Conservation (phyloP, 2,329 filamentous ascomycete genomes). For the Fusarium dimerum region DNA sequence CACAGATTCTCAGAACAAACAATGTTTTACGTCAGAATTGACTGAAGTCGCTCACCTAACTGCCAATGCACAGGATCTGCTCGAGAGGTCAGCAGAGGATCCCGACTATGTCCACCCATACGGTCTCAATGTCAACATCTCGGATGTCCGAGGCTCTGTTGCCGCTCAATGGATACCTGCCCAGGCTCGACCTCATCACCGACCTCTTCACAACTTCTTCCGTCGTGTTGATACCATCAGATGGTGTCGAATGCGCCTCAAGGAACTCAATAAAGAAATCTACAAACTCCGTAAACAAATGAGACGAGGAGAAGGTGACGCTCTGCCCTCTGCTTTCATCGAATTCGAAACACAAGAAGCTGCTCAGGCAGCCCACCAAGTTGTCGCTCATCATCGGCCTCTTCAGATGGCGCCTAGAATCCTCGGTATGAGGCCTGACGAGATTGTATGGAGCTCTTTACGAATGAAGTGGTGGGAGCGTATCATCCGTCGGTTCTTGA, state of each 20-base stretch:
- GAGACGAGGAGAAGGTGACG: conserved; percentile 67
- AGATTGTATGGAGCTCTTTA: conserved; percentile 87
- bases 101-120: conserved; percentile 40
- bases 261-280: conserved; percentile 42
- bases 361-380: conserved; percentile 85
- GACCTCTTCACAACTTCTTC: conserved; percentile 67
- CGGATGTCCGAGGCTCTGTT: conserved; percentile 50
- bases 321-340: conserved; percentile 80
- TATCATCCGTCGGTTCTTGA: conserved; percentile 69
- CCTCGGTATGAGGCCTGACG: conserved; percentile 77
- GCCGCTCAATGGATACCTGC: conserved; percentile 73
- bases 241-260: conserved; percentile 67
- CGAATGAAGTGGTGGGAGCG: conserved; percentile 85
- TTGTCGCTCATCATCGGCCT: conserved; percentile 82
- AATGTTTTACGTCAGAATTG: conserved; percentile 14
- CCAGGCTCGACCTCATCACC: conserved; percentile 75
- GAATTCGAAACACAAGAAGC: conserved; percentile 83
- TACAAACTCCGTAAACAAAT: conserved; percentile 73
- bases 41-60: conserved; percentile 11
- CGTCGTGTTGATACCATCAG: conserved; percentile 94
- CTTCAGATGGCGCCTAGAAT: conserved; percentile 85
- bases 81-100: conserved; percentile 30
- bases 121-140: conserved; percentile 35
- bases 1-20: conserved; percentile 1
- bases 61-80: conserved; percentile 4